These are phyloP conservation scores for Mucor velutinosus DNA, from an alignment of 371 early-diverging fungal genomes.

Conservation along the genomic window DNA sequence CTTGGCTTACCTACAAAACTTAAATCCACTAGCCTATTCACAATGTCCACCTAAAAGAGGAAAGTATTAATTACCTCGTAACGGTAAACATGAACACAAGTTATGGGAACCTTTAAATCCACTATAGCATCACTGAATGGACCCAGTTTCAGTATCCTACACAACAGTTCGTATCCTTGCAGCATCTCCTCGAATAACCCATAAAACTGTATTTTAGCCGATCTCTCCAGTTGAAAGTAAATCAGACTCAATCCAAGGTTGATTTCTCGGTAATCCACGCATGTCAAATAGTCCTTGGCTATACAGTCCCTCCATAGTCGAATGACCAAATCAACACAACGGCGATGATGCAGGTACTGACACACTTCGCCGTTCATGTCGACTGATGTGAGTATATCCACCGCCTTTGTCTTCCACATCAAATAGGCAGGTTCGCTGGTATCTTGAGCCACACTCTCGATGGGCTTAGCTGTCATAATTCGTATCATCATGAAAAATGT, in stretches of 20 bases:
- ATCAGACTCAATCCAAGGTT: conserved; percentile 25
- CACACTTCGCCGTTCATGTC: conserved; percentile 37
- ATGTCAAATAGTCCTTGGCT: conserved; percentile 16
- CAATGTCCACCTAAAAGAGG: conserved; percentile 44
- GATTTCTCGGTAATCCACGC: conserved; percentile 27
- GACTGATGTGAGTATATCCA: conserved; percentile 29
- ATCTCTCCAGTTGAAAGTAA: conserved; percentile 16
- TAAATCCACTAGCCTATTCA: conserved; percentile 45
- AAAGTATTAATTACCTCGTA: conserved; percentile 3
- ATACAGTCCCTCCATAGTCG: conserved; percentile 35
- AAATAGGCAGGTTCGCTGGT: conserved; percentile 22
- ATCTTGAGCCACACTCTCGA: neutral
- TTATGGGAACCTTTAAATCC: conserved; percentile 22
- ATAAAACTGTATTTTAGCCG: conserved; percentile 10
- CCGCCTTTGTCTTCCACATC: conserved; percentile 39
- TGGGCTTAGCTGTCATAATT: conserved; percentile 40
- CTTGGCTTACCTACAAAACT: conserved; percentile 53
- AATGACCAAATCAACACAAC: conserved; percentile 27
- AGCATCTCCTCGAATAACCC: conserved; percentile 8
- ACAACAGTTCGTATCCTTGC: conserved; percentile 15
- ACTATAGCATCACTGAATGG: conserved; percentile 6
- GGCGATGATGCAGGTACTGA: conserved; percentile 37
- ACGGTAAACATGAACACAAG: neutral
- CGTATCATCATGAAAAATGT: conserved; percentile 47
- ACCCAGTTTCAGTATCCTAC: conserved; percentile 7